Evolutionary conservation across 371 early-diverging fungal genomes (phyloP).

Genomic region (Zopfochytrium polystomum): DNA sequence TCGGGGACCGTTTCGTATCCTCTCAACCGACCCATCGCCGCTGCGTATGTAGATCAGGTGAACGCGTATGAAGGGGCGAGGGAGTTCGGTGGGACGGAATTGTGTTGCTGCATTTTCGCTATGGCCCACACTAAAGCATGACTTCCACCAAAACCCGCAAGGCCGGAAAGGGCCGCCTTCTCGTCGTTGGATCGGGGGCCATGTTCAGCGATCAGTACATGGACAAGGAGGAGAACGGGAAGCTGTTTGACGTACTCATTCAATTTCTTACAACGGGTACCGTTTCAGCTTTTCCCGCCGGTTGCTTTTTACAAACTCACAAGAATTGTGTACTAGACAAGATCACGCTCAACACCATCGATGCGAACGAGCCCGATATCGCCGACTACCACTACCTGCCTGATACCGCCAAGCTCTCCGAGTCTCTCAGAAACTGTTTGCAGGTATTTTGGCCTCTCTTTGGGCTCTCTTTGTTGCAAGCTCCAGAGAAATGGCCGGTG

Average conservation of each 20-base stretch:
- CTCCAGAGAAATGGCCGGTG: neutral
- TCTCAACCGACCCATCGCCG: slow-evolving; percentile 52
- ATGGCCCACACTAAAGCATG: neutral
- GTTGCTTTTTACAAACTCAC: too few relatives aligned
- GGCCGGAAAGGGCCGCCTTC: slow-evolving; percentile 47
- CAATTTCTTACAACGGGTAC: slow-evolving; percentile 42
- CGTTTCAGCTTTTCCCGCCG: too few relatives aligned
- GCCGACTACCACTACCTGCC: slow-evolving; percentile 58
- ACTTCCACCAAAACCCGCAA: slow-evolving; percentile 2
- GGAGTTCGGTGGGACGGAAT: too few relatives aligned
- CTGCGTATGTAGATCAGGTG: slow-evolving; percentile 43
- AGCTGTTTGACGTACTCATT: slow-evolving; percentile 50
- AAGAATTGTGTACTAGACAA: too few relatives aligned
- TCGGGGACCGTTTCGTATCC: slow-evolving; percentile 55
- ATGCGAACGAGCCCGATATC: slow-evolving; percentile 57
- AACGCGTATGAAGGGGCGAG: too few relatives aligned
- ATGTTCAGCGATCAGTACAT: slow-evolving; percentile 57
- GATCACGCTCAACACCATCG: slow-evolving; percentile 49
- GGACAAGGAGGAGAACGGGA: slow-evolving; percentile 58
- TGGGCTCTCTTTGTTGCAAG: neutral
- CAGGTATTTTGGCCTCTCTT: slow-evolving; percentile 40
- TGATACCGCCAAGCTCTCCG: slow-evolving; percentile 43
- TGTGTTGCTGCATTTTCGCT: slow-evolving; percentile 10
- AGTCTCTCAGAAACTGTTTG: slow-evolving; percentile 46
- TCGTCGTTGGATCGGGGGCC: slow-evolving; percentile 47